Base-by-base conservation (phyloP, 1,284 basidiomycete species). In the Thecaphora frezii region DNA sequence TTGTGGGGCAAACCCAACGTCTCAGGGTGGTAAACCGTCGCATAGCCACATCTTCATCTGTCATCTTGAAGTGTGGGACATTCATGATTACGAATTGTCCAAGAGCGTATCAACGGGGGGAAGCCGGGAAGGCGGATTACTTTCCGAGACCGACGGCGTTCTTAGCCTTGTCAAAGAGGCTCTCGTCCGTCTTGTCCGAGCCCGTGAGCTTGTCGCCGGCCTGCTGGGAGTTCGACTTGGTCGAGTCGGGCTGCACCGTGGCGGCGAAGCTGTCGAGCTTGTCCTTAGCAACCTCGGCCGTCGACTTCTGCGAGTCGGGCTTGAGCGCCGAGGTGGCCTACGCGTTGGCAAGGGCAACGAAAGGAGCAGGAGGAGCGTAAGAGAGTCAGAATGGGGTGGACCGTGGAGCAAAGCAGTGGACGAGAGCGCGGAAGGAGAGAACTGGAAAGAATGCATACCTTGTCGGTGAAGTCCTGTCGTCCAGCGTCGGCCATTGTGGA, bases 161-260 rank as follows among this genome's bases (percentile, higher is more conserved):
- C 67, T 69, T 69, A 48, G 63, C 67, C 55, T 66, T 63, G 67
- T 66, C 63, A 52, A 69, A 38, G 60, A 69, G 23, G 24, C 63
- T 66, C 49, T 59, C 57, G 54, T 69, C 57, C 28, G 60, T 58
- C 54, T 69, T 53, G 57, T 69, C 58, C 26, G 41, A 44, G 52
- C 60, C 82, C 58, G 84, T 84, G 71, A 85, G 13, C 48, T 79
- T 74, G 80, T 88, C 86, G 46, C 83, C 81, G n/a, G 81, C 70
- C 58, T 86, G 72, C 71, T 79, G 77, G 36, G 72, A 63, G 66
- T 55, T 66, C 36, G 69, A 70, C 69, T 79, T 79, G 55, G 65
- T 53, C 39, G 60, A 79, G 65, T 82, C 62, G 39, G 82, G 82
- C 69, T 82, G 79, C 38, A 76, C n/a, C 39, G 79, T 69, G 54